These are phyloP conservation scores for Malus orientalis DNA, from an alignment of 306 rosid species.

Conservation along the genomic window DNA sequence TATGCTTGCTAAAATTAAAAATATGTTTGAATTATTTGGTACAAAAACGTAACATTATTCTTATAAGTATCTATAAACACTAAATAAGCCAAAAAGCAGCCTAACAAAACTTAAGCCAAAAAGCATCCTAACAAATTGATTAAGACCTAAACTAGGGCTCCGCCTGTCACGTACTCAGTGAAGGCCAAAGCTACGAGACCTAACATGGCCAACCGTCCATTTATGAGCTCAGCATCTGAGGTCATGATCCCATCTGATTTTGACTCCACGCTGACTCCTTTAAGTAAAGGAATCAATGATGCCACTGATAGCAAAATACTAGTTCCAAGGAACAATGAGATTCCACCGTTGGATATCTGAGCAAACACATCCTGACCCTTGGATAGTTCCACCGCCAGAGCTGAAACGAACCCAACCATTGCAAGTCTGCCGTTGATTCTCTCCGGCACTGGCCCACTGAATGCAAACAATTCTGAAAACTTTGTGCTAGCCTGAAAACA, in stretches of 20 bases:
- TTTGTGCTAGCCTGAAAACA: slow-evolving; percentile 35
- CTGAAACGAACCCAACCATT: slow-evolving; percentile 75
- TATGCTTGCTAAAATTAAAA: no score
- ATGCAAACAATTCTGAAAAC: slow-evolving; percentile 51
- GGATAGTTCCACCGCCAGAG: slow-evolving; percentile 49
- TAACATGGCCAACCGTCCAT: slow-evolving; percentile 79
- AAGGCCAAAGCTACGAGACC: slow-evolving; percentile 67
- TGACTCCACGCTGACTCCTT: slow-evolving; percentile 65
- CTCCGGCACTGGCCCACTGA: slow-evolving; percentile 83
- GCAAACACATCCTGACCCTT: slow-evolving; percentile 56
- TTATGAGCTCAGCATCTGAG: slow-evolving; percentile 66
- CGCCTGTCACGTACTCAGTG: slow-evolving; percentile 36
- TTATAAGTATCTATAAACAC: no score
- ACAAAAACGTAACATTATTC: no score
- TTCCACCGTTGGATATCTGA: slow-evolving; percentile 62
- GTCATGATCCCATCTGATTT: slow-evolving; percentile 50
- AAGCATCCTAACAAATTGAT: not conserved
- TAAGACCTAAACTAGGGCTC: not conserved
- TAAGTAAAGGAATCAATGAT: slow-evolving; percentile 54
- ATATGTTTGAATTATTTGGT: no score
- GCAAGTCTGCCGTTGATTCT: slow-evolving; percentile 85
- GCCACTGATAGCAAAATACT: slow-evolving; percentile 49
- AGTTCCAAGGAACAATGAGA: slow-evolving; percentile 53
- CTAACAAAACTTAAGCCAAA: not conserved
- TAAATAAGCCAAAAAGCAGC: no score